Evolutionary conservation across 495 filamentous ascomycete genomes (phyloP).

Genomic region (Aspergillus cavernicola): DNA sequence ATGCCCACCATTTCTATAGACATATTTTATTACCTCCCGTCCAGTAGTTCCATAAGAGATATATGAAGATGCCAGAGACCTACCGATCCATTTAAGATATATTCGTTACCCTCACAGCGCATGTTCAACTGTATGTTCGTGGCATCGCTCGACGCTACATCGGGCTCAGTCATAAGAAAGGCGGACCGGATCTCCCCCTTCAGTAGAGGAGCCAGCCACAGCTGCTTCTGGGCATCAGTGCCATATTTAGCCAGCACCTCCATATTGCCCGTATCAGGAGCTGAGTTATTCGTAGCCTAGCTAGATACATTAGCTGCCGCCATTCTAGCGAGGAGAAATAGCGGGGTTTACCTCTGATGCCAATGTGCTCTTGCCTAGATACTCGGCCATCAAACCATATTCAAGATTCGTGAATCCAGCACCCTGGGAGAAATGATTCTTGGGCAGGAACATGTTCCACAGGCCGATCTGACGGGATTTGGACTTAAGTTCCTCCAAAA

Average conservation of each 20-base stretch:
- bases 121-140: constrained; percentile 7
- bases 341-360: too few relatives aligned
- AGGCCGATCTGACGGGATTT: constrained; percentile 6
- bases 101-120: constrained; percentile 3
- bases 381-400: constrained; percentile 10
- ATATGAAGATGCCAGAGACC: too few relatives aligned
- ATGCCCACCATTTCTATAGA: background rate
- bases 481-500: background rate
- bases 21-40: too few relatives aligned
- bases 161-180: constrained; percentile 15
- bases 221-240: constrained; percentile 9
- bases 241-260: constrained; percentile 14
- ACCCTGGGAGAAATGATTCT: background rate
- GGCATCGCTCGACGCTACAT: constrained; percentile 11
- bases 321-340: too few relatives aligned
- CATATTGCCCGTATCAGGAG: constrained; percentile 14
- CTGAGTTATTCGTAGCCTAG: constrained; percentile 12
- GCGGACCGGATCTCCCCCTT: constrained; percentile 7
- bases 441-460: constrained; percentile 10
- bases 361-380: constrained; percentile 4
- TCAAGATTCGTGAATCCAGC: constrained; percentile 12
- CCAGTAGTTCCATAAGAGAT: too few relatives aligned
- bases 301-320: too few relatives aligned
- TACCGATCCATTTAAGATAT: constrained; percentile 11
- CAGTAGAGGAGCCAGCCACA: background rate